phyloP scores from a whole-genome alignment of 1,139 yeast species.

The Candida glucosophila region DNA sequence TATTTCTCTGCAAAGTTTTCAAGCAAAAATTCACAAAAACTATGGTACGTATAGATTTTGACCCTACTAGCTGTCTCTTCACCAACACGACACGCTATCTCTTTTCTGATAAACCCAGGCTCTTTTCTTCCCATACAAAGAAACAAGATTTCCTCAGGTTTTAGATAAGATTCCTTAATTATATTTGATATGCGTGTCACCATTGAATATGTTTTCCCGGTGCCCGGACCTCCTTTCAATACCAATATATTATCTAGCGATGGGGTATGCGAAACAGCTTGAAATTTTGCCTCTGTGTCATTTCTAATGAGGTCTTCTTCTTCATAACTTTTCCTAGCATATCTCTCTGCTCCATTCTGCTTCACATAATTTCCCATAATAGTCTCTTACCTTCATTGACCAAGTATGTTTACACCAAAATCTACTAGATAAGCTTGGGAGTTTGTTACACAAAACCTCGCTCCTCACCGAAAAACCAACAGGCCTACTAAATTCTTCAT shows the following conservation, averaged over 20 bases:
- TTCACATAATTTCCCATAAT: too few relatives aligned
- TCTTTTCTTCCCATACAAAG: constrained; percentile 67
- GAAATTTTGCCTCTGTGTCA: too few relatives aligned
- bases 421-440: too few relatives aligned
- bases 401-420: too few relatives aligned
- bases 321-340: too few relatives aligned
- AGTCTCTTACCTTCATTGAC: too few relatives aligned
- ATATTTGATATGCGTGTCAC: constrained; percentile 45
- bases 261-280: too few relatives aligned
- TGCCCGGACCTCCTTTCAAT: constrained; percentile 65
- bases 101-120: constrained; percentile 37
- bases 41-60: constrained; percentile 53
- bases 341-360: too few relatives aligned
- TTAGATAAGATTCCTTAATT: constrained; percentile 24
- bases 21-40: constrained; percentile 44
- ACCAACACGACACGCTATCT: constrained; percentile 18
- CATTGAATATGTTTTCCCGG: constrained; percentile 65
- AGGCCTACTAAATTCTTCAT: too few relatives aligned
- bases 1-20: constrained; percentile 25
- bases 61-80: constrained; percentile 23
- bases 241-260: constrained; percentile 11
- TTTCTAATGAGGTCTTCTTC: too few relatives aligned
- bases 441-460: too few relatives aligned
- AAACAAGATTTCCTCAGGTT: constrained; percentile 50
- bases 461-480: too few relatives aligned